Conservation (phyloP, 2,329 filamentous ascomycete species). For the Nemania diffusa region DNA sequence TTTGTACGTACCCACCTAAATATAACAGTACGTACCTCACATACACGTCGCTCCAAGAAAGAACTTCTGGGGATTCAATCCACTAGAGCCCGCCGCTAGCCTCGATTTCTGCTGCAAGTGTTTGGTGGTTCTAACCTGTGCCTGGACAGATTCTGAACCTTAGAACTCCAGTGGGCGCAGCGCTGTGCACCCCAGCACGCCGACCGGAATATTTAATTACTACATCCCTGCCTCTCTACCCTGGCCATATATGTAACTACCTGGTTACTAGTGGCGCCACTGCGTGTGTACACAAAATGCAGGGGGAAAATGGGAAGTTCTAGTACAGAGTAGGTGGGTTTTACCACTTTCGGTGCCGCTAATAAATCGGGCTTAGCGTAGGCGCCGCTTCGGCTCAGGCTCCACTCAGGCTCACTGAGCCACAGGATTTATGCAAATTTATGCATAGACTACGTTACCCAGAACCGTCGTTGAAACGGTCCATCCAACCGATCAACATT, state of each 20-base stretch:
- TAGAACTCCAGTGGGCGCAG: no score
- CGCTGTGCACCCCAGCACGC: background rate
- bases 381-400: no score
- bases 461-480: no score
- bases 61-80: background rate
- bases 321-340: no score
- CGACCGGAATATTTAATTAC: background rate
- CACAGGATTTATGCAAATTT: no score
- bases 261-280: slow-evolving; percentile 1
- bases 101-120: background rate
- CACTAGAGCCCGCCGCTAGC: slow-evolving; percentile 7
- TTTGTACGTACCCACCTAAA: background rate
- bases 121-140: background rate
- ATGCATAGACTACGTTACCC: no score
- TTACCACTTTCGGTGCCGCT: no score
- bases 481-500: no score
- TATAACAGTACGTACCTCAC: no score
- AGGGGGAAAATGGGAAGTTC: background rate
- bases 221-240: background rate
- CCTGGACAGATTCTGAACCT: slow-evolving; percentile 1
- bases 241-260: background rate
- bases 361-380: no score
- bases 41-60: background rate
- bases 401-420: no score
- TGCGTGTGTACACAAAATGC: background rate